phyloP scores from a whole-genome alignment of 306 rosid species.

The Pueraria montana region DNA sequence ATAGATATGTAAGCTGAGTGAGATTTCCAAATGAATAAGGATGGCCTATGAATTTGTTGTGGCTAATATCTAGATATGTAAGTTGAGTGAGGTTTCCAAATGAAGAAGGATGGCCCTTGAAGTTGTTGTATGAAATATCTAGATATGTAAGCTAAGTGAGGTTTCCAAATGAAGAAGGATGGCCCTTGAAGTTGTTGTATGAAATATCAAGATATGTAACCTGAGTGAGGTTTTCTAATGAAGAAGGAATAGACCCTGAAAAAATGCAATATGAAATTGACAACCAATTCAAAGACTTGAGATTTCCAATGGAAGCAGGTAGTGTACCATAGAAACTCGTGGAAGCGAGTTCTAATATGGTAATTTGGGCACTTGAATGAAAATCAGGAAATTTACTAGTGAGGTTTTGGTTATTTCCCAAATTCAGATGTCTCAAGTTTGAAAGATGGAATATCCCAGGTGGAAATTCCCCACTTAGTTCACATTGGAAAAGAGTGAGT shows the following conservation, averaged over 20 bases:
- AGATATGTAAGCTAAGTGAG: too few species aligned
- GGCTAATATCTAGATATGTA: too few species aligned
- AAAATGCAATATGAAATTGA: constrained; percentile 24
- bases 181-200: background rate
- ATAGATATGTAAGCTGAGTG: too few species aligned
- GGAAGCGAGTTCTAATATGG: background rate
- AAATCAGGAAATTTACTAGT: constrained; percentile 52
- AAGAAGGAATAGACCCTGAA: constrained; percentile 47
- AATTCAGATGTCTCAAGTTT: constrained; percentile 16
- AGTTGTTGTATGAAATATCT: too few species aligned
- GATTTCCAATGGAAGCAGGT: constrained; percentile 48
- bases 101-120: too few species aligned
- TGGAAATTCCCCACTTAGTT: constrained; percentile 49
- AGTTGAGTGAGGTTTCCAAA: too few species aligned
- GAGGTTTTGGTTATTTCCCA: background rate
- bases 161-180: too few species aligned
- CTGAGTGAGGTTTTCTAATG: constrained; percentile 45
- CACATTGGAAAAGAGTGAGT: background rate
- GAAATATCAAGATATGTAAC: background rate
- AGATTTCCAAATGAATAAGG: too few species aligned
- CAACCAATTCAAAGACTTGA: background rate
- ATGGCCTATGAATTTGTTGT: too few species aligned
- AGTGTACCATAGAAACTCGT: constrained; percentile 49
- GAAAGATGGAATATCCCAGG: constrained; percentile 45
- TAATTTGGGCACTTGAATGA: constrained; percentile 9